Evolutionary conservation across 805 yeast species (phyloP), one percentile per base, ranked within the genome.

Genomic region (Kluyveromyces lactis): DNA sequence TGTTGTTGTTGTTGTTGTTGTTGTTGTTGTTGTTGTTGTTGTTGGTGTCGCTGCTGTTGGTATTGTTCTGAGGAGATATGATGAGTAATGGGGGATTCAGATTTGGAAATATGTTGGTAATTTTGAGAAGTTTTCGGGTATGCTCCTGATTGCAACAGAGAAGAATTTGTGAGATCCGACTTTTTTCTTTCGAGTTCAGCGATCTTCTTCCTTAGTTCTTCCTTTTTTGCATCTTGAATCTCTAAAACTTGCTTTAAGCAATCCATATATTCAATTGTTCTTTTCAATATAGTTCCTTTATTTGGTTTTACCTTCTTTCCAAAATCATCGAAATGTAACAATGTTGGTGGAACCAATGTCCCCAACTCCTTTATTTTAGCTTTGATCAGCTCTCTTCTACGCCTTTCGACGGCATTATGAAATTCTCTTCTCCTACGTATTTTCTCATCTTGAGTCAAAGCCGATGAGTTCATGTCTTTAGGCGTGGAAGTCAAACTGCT

Each of bases 331-430:
- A 71, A 64, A 40, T 72, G 69, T 18, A 83, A 59, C 44, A 84
- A 57, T 2, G 82, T 69, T 1, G 86, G 90, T 1, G 97, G 97
- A 1, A 89, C 83, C 36, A 89, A 67, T 18, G 73, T 62, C 1
- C 95, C 90, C 51, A 89, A 66, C 50, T 86, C 95, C 55, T 82
- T 81, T 45, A 89, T 87, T 51, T 85, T 78, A 53, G 84, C 94
- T 57, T 89, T 87, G 53, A 89, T 89, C 50, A 86, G 69, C 58
- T 90, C 97, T 46, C 97, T 71, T 55, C 97, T 73, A 50, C 95
- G 71, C 51, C 96, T 72, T 60, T 89, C 97, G 4, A 89, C 97
- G 1, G 95, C 95, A 56, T 89, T 89, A 60, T 89, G 97, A 45
- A 86, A 80, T 55, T 87, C 95, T 43, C 95, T 67, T 46, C 95